Base-by-base conservation (phyloP, 2,329 filamentous ascomycete species). In the Scedosporium boydii region DNA sequence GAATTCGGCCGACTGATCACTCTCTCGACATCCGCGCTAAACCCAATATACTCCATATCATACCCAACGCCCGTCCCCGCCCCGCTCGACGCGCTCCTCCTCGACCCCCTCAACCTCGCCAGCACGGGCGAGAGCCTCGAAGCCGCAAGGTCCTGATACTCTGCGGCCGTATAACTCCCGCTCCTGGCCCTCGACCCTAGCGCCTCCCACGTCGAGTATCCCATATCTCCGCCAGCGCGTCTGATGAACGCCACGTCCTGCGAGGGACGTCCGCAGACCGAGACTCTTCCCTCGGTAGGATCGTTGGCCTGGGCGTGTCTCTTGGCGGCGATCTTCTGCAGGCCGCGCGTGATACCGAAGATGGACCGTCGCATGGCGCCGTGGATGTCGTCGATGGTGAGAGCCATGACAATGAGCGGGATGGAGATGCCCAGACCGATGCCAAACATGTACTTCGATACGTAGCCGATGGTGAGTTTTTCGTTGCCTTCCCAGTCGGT, bases 381-480 rank as follows among this genome's bases (percentile, higher is more conserved):
- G n/a, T 26, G 23, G 12, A 77, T 57, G n/a, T 58, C 46, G 6
- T 64, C 63, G 7, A 64, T 57, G 44, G 56, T 62, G 21, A 64
- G 44, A 3, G 63, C 63, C 34, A 62, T 48, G 23, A 64, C 18
- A 23, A 64, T 62, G 38, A 64, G 63, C 6, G 63, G 63, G 5
- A 64, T 57, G 5, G 63, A 64, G 12, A 64, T 58, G 16, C 56
- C 57, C 2, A 64, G 48, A 14, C 63, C 63, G 26, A 64, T 64
- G 48, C 60, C 61, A 16, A 64, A 56, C 27, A 61, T 64, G 29
- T 62, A 62, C 23, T 51, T 60, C 29, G 57, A 55, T 23, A 62
- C 27, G 48, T 62, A 64, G 44, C 29, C 57, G 14, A 64, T 64
- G 7, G 61, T 55, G 61, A 63, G 63, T 55, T 63, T 65, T 2